Base-by-base conservation (phyloP, 2,329 filamentous ascomycete species). In the Verticillium klebahnii region DNA sequence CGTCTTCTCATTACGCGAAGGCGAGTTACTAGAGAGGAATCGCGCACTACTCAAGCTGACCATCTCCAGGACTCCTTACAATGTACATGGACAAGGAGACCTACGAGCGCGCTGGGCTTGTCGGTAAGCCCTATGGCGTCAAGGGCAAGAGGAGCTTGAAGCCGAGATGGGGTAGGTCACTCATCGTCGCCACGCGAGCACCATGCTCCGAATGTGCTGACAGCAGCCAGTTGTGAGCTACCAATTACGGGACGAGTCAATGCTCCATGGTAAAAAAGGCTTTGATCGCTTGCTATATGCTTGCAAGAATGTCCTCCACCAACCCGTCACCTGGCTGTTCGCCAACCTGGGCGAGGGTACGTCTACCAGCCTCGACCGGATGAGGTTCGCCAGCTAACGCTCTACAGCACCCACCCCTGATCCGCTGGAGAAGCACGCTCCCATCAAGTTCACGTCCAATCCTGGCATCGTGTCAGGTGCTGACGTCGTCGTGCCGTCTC, bases 101-200 rank as follows among this genome's bases (percentile, higher is more conserved):
- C 0, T 97, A 93, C 73, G 93, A 98, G 74, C 84, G 89, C 57
- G 88, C 89, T 56, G 95, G 95, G 0, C 80, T 99, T 0, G 85
- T 88, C 1, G 94, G 94, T 1, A 88, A 87, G 65, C 83, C 90
- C 19, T 78, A 86, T 61, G 84, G 84, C 2, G 75, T 77, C 54
- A 88, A 87, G 66, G 85, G 85, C 7, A 80, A 79, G 63, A 78
- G 85, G 23, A 81, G 82, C 1, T 70, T 84, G 56, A 92, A 90
- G 70, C 85, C 87, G 60, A 82, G 91, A 74, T 98, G 90, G 83
- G 73, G 92, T 95, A 81, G 59, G 82, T 72, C 54, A 56, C 54
- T 29, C 29, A 29, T 29, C 29, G 5, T 29, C 14, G 29, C 54
- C 54, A 7, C 25, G 19, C 32, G 29, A 32, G 52, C 23, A 5